These are phyloP conservation scores for Knufia petricola DNA, from an alignment of 2,329 filamentous ascomycete genomes.

Conservation along the genomic window DNA sequence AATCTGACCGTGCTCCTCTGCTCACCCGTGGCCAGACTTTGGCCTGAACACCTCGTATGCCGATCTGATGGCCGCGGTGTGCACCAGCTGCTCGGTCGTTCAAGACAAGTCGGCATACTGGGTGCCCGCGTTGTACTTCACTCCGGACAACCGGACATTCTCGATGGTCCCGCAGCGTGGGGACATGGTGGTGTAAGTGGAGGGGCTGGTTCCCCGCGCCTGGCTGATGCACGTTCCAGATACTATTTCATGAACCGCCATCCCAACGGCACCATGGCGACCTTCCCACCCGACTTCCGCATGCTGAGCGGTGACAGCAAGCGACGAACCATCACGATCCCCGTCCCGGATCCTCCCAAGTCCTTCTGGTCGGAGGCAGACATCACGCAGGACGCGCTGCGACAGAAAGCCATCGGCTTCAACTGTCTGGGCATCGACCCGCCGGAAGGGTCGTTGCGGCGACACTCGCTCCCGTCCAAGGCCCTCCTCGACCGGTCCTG, in stretches of 20 bases:
- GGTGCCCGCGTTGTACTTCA: slow-evolving; percentile 69
- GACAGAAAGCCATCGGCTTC: slow-evolving; percentile 3
- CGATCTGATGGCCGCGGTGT: slow-evolving; percentile 52
- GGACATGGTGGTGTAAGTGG: slow-evolving; percentile 69
- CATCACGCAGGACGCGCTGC: slow-evolving; percentile 1
- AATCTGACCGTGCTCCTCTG: slow-evolving; percentile 2
- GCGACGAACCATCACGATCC: slow-evolving; percentile 11
- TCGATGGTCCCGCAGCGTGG: slow-evolving; percentile 64
- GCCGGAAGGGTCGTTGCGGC: slow-evolving; percentile 1
- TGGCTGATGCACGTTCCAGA: slow-evolving; percentile 1
- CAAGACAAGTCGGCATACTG: slow-evolving; percentile 86
- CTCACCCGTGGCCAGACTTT: slow-evolving; percentile 46
- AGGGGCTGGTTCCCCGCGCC: neutral
- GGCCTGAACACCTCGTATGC: slow-evolving; percentile 44
- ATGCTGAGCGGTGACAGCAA: slow-evolving; percentile 68
- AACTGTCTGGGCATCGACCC: slow-evolving; percentile 4
- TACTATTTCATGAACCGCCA: slow-evolving; percentile 5
- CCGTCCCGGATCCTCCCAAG: slow-evolving; percentile 11
- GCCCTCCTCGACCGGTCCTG: slow-evolving; percentile 2
- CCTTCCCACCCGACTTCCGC: slow-evolving; percentile 67
- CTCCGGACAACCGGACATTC: slow-evolving; percentile 55
- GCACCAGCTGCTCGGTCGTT: slow-evolving; percentile 70
- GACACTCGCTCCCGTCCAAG: slow-evolving; percentile 4
- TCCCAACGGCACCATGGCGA: slow-evolving; percentile 44
- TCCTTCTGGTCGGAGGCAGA: neutral